Evolutionary conservation across 305 asterid species (phyloP).

Genomic region (Coffea humblotiana): DNA sequence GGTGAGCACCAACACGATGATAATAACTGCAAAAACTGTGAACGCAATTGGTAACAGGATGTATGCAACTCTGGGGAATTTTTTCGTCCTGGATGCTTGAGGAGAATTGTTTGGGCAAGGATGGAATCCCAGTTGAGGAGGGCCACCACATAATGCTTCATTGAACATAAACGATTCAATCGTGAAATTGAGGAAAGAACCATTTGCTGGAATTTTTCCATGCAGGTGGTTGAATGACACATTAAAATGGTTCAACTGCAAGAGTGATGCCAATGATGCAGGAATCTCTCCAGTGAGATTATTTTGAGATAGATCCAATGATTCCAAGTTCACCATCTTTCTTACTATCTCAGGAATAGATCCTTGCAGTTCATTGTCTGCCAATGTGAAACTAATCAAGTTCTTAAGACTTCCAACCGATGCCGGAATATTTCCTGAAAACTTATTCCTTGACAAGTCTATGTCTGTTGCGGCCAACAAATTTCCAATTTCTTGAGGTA

Average conservation of each 20-base stretch:
- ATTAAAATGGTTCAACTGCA: background rate
- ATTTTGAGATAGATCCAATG: conserved; percentile 14
- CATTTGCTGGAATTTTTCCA: background rate
- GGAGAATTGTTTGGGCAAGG: background rate
- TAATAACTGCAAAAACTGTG: background rate
- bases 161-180: conserved; percentile 7
- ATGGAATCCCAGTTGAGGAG: background rate
- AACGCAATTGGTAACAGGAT: background rate
- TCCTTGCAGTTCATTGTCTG: conserved; percentile 32
- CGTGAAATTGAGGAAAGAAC: background rate
- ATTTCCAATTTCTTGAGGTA: conserved; percentile 30
- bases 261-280: conserved; percentile 23
- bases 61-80: background rate
- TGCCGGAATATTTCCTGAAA: conserved; percentile 29
- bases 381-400: conserved; percentile 23
- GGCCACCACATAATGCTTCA: conserved; percentile 8
- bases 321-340: conserved; percentile 22
- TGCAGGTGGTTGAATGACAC: conserved; percentile 8
- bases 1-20: background rate
- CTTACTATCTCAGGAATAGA: conserved; percentile 29
- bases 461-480: conserved; percentile 16
- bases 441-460: conserved; percentile 29
- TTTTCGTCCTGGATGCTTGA: background rate
- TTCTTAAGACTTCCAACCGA: conserved; percentile 26
- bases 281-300: conserved; percentile 32